These are phyloP conservation scores for Debaryomycetaceae sp. DNA, from an alignment of 1,139 yeast genomes.

Conservation along the genomic window DNA sequence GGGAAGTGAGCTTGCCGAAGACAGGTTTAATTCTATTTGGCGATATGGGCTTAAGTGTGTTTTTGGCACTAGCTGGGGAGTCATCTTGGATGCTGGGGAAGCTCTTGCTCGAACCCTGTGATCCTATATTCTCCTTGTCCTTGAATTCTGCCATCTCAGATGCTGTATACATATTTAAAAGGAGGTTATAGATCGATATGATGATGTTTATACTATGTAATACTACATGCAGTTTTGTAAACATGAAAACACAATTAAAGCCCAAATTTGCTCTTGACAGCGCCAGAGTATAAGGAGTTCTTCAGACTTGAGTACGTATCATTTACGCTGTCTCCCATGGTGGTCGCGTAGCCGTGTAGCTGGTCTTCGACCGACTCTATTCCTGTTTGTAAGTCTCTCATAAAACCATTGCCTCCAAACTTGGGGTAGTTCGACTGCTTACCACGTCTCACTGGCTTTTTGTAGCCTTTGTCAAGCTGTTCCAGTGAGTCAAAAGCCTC, in stretches of 20 bases:
- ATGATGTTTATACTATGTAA: not conserved
- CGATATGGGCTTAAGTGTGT: conserved; percentile 23
- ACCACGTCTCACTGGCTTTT: conserved; percentile 46
- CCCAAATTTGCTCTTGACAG: conserved; percentile 54
- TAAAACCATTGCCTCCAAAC: conserved; percentile 34
- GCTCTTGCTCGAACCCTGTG: not conserved
- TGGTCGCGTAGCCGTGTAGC: conserved; percentile 56
- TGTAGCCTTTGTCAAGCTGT: conserved; percentile 36
- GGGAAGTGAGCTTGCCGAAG: conserved; percentile 24
- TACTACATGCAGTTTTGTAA: not conserved
- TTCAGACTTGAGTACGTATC: conserved; percentile 51
- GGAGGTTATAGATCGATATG: not conserved
- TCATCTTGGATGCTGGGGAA: not conserved
- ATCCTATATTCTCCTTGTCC: not conserved
- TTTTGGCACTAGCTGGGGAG: conserved; percentile 9
- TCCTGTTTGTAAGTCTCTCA: conserved; percentile 50
- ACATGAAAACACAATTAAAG: conserved; percentile 19
- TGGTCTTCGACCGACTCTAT: conserved; percentile 54
- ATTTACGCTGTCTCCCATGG: conserved; percentile 50
- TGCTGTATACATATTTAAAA: not conserved
- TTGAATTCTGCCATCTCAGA: not conserved
- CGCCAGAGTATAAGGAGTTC: conserved; percentile 48
- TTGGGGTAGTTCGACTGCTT: conserved; percentile 13
- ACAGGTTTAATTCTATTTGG: conserved; percentile 19
- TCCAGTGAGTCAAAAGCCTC: conserved; percentile 9